Evolutionary conservation across 139 green algal genomes (phyloP).

Genomic region (Tetradesmus lagerheimii): DNA sequence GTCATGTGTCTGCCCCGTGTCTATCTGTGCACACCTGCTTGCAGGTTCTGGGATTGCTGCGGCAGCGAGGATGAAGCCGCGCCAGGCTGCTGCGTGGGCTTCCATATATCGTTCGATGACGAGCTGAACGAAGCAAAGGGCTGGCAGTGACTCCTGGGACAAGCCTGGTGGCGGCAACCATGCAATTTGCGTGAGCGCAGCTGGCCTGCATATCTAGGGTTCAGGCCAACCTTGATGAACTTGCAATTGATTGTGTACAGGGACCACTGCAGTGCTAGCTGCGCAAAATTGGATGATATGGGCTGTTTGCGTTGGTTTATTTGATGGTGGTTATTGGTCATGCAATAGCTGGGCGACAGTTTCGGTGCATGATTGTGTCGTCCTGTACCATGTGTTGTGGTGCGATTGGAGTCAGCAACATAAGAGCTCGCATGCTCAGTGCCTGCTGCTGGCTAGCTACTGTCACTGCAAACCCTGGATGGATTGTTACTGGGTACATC

Average conservation of each 20-base stretch:
- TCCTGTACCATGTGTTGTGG: too few species aligned
- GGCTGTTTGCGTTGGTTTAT: too few species aligned
- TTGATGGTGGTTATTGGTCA: too few species aligned
- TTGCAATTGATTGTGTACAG: too few species aligned
- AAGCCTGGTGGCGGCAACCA: too few species aligned
- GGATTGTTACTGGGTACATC: not conserved
- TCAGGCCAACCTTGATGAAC: too few species aligned
- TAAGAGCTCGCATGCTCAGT: too few species aligned
- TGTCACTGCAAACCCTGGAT: not conserved
- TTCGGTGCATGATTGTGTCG: too few species aligned
- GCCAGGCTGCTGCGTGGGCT: constrained; percentile 58
- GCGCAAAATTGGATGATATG: too few species aligned
- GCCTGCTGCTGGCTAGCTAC: not conserved
- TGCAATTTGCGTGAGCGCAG: not conserved
- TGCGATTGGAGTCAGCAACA: too few species aligned
- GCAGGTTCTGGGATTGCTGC: constrained; percentile 79
- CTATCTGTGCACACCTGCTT: not conserved
- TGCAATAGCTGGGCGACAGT: too few species aligned
- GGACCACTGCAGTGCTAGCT: too few species aligned
- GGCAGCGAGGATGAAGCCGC: constrained; percentile 62
- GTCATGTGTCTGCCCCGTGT: not conserved
- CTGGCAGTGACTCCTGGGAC: not conserved
- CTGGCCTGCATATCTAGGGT: not conserved
- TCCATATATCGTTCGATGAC: constrained; percentile 61
- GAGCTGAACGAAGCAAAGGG: constrained; percentile 34